Evolutionary conservation across 768 basidiomycete species (phyloP).

Genomic region (Termitomyces sp.): DNA sequence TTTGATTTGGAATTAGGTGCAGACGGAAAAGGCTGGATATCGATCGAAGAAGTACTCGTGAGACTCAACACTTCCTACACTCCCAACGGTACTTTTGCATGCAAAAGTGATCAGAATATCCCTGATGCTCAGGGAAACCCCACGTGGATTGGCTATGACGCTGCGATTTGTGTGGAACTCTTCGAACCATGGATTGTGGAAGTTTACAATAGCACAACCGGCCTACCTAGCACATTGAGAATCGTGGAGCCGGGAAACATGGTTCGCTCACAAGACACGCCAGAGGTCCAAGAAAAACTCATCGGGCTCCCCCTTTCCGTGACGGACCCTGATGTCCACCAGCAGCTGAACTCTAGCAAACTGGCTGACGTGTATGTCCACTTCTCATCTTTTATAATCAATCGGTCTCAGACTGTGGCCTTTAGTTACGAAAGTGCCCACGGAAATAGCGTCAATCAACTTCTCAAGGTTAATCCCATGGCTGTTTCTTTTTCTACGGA

Average conservation of each 20-base stretch:
- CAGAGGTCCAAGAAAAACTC: constrained; percentile 16
- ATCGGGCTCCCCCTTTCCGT: constrained; percentile 13
- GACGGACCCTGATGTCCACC: constrained; percentile 14
- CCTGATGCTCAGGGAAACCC: constrained; percentile 21
- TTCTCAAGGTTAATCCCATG: constrained; percentile 22
- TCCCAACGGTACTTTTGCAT: constrained; percentile 24
- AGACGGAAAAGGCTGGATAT: constrained; percentile 28
- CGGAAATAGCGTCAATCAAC: constrained; percentile 31
- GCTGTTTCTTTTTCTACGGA: background rate
- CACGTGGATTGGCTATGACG: constrained; percentile 33
- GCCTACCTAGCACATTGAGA: constrained; percentile 22
- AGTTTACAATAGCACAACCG: constrained; percentile 28
- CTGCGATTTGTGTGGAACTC: constrained; percentile 31
- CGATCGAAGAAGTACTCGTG: constrained; percentile 29
- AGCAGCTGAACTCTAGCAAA: constrained; percentile 24
- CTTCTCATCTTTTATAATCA: background rate
- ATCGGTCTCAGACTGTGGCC: background rate
- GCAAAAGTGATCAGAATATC: constrained; percentile 11
- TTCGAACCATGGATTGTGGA: constrained; percentile 39
- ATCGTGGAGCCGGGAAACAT: constrained; percentile 26
- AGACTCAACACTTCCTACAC: constrained; percentile 30
- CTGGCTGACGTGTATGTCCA: constrained; percentile 19
- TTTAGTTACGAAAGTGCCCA: constrained; percentile 26
- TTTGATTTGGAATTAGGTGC: constrained; percentile 13
- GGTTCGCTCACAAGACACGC: constrained; percentile 17